These are phyloP conservation scores for Salix koriyanagi DNA, from an alignment of 345 rosid genomes.

Conservation along the genomic window DNA sequence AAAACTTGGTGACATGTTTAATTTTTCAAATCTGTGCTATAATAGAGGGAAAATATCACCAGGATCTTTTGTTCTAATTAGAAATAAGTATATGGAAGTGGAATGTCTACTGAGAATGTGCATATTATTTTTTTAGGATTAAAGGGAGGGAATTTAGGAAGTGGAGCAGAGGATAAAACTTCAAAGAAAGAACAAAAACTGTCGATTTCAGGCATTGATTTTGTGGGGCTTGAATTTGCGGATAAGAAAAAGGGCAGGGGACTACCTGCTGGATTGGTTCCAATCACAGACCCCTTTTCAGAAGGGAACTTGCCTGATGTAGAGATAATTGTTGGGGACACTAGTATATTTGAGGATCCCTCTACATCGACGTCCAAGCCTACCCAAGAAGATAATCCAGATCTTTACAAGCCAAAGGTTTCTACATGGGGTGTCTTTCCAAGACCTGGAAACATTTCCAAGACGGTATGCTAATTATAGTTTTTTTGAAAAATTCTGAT, in stretches of 20 bases:
- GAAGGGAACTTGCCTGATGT: conserved; percentile 63
- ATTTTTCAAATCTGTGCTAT: too few relatives aligned
- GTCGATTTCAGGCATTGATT: conserved; percentile 64
- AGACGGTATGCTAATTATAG: conserved; percentile 40
- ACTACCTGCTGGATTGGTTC: conserved; percentile 73
- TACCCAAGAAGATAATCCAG: conserved; percentile 35
- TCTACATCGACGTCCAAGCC: conserved; percentile 23
- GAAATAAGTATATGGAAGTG: too few relatives aligned
- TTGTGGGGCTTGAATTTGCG: conserved; percentile 73
- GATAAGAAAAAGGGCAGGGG: conserved; percentile 70
- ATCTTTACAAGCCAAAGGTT: conserved; percentile 79
- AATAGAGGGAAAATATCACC: too few relatives aligned
- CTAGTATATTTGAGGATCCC: conserved; percentile 43
- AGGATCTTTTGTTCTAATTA: too few relatives aligned
- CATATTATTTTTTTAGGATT: conserved; percentile 34
- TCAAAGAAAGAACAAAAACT: conserved; percentile 36
- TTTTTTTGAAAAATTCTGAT: not conserved
- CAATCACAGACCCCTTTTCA: conserved; percentile 52
- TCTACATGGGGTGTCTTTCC: conserved; percentile 95
- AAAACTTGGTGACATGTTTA: too few relatives aligned
- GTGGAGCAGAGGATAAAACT: conserved; percentile 23
- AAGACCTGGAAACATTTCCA: conserved; percentile 80
- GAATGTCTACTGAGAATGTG: not conserved
- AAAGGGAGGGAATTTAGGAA: conserved; percentile 26
- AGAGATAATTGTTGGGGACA: conserved; percentile 83